Base-by-base conservation (phyloP, 1,284 basidiomycete genomes). In the Violaceomyces palustris region DNA sequence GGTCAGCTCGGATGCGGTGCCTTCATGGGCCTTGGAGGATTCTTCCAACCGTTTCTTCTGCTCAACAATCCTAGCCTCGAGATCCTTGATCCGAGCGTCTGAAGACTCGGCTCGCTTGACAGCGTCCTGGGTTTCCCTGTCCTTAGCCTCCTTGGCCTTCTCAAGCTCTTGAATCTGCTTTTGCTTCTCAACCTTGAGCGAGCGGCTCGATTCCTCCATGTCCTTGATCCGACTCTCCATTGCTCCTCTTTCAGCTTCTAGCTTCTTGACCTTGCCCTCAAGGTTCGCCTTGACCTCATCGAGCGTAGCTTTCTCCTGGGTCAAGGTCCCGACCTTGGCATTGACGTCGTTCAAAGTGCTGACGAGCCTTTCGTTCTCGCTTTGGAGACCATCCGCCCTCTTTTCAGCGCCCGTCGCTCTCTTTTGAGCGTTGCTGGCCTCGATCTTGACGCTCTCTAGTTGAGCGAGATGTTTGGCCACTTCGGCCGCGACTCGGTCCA, bases 281-380 rank as follows among this genome's bases (percentile, higher is more conserved):
- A 54, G 43, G 15, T 41, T 17, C 35, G 42, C n/a, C 9, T 42
- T 43, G 1, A 32, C 46, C 23, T 54, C 49, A 32, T 47, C 42
- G 12, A 49, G 33, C 9, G 19, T 29, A 4, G 35, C 40, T 22
- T 59, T 54, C 19, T 59, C 44, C 27, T 41, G 29, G 9, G 36
- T 33, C 17, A 59, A 45, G 26, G 39, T 32, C 8, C 46, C 49
- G 26, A 54, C 33, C 28, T 45, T 48, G 32, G 30, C 34, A 19
- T 44, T 54, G 34, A 32, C 41, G 4, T 56, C 46, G 19, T 43
- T 24, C 5, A 61, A 45, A 3, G 45, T 40, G 35, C 28, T 41
- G 24, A 25, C 27, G 19, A 56, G 50, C 42, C 48, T 21, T 4
- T 49, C 53, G 24, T 53, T 61, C 36, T 52, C 53, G 9, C 32